These are phyloP conservation scores for Yarrowia alimentaria DNA, from an alignment of 805 yeast genomes.

Conservation along the genomic window DNA sequence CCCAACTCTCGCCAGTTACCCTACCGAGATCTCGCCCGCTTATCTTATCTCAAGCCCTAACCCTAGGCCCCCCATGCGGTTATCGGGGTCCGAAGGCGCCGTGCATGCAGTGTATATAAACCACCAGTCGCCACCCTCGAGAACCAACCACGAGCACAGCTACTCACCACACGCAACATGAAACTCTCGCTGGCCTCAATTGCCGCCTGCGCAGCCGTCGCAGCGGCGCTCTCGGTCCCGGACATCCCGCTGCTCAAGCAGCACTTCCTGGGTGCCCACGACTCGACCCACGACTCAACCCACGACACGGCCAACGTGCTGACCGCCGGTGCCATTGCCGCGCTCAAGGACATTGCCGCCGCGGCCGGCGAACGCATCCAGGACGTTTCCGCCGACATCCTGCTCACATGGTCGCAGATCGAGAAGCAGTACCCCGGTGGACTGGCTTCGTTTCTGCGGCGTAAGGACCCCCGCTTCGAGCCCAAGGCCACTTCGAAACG, in stretches of 20 bases:
- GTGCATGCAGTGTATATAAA: too few relatives aligned
- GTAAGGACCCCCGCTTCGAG: conserved; percentile 10
- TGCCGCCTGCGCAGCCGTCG: not conserved
- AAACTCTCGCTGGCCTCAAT: not conserved
- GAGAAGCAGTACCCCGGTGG: conserved; percentile 15
- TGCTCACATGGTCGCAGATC: conserved; percentile 11
- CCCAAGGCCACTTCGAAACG: conserved; percentile 14
- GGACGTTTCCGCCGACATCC: conserved; percentile 16
- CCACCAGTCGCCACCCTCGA: too few relatives aligned
- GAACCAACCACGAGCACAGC: too few relatives aligned
- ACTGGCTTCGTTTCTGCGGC: too few relatives aligned
- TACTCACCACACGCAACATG: too few relatives aligned
- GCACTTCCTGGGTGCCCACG: not conserved
- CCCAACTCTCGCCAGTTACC: too few relatives aligned
- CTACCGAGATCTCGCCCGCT: too few relatives aligned
- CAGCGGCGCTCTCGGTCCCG: conserved; percentile 3
- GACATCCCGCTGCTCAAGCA: conserved; percentile 14
- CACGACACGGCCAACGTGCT: not conserved
- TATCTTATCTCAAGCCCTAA: too few relatives aligned
- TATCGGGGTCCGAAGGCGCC: too few relatives aligned
- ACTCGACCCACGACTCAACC: not conserved
- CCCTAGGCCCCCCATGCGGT: too few relatives aligned
- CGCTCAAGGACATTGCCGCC: conserved; percentile 18
- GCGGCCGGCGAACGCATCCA: conserved; percentile 5
- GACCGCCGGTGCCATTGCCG: conserved; percentile 1